Evolutionary conservation across 257 asterid genomes (phyloP), one percentile per base, ranked within the genome.

Genomic region (Gardenia jasminoides): DNA sequence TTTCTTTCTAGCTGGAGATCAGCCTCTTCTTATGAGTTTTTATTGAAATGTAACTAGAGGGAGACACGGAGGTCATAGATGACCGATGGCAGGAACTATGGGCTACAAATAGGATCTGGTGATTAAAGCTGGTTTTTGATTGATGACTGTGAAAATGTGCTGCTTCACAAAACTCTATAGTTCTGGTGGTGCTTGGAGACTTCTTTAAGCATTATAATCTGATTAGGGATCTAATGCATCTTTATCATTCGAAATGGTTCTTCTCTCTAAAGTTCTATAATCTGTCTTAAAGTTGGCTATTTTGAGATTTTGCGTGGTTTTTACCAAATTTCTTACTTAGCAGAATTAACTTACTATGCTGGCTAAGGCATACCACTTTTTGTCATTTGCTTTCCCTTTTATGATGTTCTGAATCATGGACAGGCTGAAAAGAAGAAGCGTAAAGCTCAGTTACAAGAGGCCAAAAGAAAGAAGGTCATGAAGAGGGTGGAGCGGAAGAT

Each of bases 351-450:
- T 59, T 48, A 24, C 16, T 43, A 26, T 24, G 50, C 58, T 28
- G 31, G 59, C 50, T 36, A 36, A 24, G 4, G 54, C 30, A 13
- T 43, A 7, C 30, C 17, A 16, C 58, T 26, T 11, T 17, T 3
- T 17, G 28, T 41, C n/a, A 4, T 74, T 31, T 36, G 10, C 10
- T 39, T 61, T 4, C 48, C 64, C 33, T 65, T 22, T 11, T 48
- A 13, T 78, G 70, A 58, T 58, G 3, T 47, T 30, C 24, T 74
- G 17, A 67, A 47, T 11, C 39, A 28, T 72, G 50, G 46, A 61
- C 72, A 94, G 97, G 79, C 91, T 64, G 98, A 94, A 58, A 91
- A 87, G 70, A 91, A 88, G 96, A 94, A 91, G 79, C 97, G 97
- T 41, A 92, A 82, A 83, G 92, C 88, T 80, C 84, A 88, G 84